These are phyloP conservation scores for Aspergillus fructus DNA, from an alignment of 2,329 filamentous ascomycete species.

Conservation along the genomic window DNA sequence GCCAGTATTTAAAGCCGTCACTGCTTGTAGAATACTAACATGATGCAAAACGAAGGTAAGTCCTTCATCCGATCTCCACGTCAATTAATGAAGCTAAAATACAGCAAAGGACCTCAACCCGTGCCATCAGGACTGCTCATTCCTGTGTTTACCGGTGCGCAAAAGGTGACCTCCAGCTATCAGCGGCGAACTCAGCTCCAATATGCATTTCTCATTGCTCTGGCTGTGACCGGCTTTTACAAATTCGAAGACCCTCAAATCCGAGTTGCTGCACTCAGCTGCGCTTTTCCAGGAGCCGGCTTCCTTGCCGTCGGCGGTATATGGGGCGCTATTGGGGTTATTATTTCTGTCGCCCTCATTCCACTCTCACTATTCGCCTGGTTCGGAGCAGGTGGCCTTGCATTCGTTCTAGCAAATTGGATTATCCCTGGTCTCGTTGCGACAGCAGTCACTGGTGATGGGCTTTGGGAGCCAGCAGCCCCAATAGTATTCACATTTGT, in stretches of 20 bases:
- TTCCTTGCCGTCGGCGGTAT: neutral
- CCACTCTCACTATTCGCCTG: neutral
- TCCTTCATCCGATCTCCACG: neutral
- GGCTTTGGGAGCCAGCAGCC: neutral
- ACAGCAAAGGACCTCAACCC: neutral
- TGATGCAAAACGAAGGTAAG: neutral
- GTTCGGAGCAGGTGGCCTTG: neutral
- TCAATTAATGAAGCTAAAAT: neutral
- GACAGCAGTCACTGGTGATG: neutral
- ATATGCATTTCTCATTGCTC: neutral
- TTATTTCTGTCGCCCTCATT: neutral
- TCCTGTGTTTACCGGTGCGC: neutral
- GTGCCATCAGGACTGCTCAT: neutral
- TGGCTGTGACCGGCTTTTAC: neutral
- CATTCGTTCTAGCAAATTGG: neutral
- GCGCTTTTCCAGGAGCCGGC: neutral
- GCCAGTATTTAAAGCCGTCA: neutral
- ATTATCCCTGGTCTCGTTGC: neutral
- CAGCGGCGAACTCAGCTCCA: neutral
- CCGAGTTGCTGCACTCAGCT: neutral
- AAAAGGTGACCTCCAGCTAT: neutral
- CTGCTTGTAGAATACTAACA: neutral
- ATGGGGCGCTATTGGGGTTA: neutral
- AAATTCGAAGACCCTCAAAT: neutral
- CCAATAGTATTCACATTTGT: neutral